Base-by-base conservation (phyloP, 2,329 filamentous ascomycete genomes). In the Mycosphaerella sp. region DNA sequence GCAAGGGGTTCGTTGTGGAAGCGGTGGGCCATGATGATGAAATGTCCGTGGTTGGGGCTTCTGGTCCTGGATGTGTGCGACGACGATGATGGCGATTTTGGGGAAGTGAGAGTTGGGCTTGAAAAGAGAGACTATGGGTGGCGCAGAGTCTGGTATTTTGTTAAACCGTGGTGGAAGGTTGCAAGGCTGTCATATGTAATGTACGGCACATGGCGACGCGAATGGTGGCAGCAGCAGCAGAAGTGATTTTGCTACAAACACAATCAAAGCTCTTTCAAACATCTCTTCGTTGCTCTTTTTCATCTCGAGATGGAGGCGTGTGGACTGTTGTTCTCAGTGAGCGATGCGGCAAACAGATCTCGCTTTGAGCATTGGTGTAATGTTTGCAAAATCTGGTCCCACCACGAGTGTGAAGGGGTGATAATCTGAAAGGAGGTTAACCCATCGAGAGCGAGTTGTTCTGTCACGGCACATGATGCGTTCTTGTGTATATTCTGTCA, bases 1-100 rank as follows among this genome's bases (percentile, higher is more conserved):
- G 57, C 40, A 39, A 54, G 54, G 9, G 54, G 55, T 6, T 44
- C 35, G 10, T 50, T 52, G 41, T 60, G 56, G 41, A 37, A 56
- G 36, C 45, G 44, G 41, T 50, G 25, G 36, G 56, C 58, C 58
- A 60, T 59, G 37, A 12, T 14, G 13, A 17, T 32, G 30, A 7
- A 32, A 3, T 6, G 8, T 39, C 36, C 14, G 12, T 16, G 9
- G n/a, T 40, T 18, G 36, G 12, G 36, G 12, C 3, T 43, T 43
- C 41, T 41, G 17, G 3, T 39, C 14, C 16, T 14, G 12, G 8
- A 25, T 25, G n/a, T 25, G n/a, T 39, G 13, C 8, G 10, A 39
- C 8, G 10, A 39, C 8, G 8, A 6, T 17, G 12, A 21, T 12
- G 39, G 18, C 25, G 39, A 41, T 16, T 4, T 39, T 14, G 36